Base-by-base conservation (phyloP, 805 yeast species). In the Lachancea lanzarotensis region DNA sequence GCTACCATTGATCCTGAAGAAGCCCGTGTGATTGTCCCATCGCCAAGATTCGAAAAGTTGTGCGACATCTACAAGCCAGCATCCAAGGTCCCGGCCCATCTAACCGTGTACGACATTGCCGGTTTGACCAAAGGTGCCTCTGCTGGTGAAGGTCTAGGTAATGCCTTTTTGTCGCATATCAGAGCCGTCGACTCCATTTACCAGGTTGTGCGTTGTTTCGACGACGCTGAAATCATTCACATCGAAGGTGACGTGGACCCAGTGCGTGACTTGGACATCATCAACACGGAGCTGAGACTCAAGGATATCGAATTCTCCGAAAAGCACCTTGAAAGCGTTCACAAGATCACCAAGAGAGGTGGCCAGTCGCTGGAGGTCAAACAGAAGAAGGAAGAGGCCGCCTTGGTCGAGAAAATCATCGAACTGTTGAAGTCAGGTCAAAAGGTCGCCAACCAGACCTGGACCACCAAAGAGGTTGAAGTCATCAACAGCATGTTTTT, bases 1-100 rank as follows among this genome's bases (percentile, higher is more conserved):
- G 98, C 98, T 35, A 91, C 98, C 45, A 88, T 88, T 64, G 96
- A 91, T 57, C 98, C 98, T 44, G 98, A 93, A 72, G 96, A 91
- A 72, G 96, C 98, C 38, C 81, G 95, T 65, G 96, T 91, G 45
- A 79, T 82, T 54, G 98, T 93, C 49, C 96, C 96, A 58, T 86
- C 95, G 49, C 78, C 84, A 50, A 81, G 95, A 66, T 81, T 93
- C 60, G 95, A 91, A 59, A 76, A 74, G 50, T 75, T 93, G 43
- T 75, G 78, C 58, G 77, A 77, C 42, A 69, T 84, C 59, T 93
- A 88, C 75, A 75, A 78, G 60, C 91, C 97, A 49, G 84, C 87
- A 59, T 77, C 84, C 56, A 80, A 80, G 63, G 89, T 91, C 48
- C 97, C 97, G 48, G 96, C 98, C 15, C 82, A 76, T 63, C 80